phyloP scores from a whole-genome alignment of 371 early-diverging fungal genomes.

The Syncephalastrum contaminatum region DNA sequence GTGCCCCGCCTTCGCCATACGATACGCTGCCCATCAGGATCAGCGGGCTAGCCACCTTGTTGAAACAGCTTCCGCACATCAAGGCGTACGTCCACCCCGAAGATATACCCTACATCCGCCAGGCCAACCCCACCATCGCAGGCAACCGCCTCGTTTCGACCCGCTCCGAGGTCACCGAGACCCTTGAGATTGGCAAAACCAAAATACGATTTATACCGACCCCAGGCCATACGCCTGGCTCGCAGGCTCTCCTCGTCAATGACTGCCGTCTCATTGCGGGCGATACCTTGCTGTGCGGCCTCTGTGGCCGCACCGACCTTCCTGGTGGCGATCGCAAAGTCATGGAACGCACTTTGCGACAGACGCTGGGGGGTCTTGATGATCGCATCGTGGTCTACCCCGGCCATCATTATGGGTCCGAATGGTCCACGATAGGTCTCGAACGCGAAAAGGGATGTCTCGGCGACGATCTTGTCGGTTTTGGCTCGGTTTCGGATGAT shows the following conservation, averaged over 20 bases:
- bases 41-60: slow-evolving; percentile 69
- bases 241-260: slow-evolving; percentile 79
- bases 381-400: slow-evolving; percentile 80
- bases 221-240: slow-evolving; percentile 90
- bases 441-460: slow-evolving; percentile 57
- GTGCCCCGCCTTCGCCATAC: slow-evolving; percentile 79
- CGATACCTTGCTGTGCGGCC: slow-evolving; percentile 80
- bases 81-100: slow-evolving; percentile 72
- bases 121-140: slow-evolving; percentile 67
- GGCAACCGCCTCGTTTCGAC: slow-evolving; percentile 55
- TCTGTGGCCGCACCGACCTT: slow-evolving; percentile 80
- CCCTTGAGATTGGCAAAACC: slow-evolving; percentile 53
- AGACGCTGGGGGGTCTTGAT: slow-evolving; percentile 55
- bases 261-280: slow-evolving; percentile 77
- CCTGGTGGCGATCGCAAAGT: slow-evolving; percentile 64
- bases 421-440: slow-evolving; percentile 71
- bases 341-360: slow-evolving; percentile 69
- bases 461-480: slow-evolving; percentile 53
- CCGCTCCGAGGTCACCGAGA: slow-evolving; percentile 60
- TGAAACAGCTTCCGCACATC: slow-evolving; percentile 68
- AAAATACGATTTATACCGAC: slow-evolving; percentile 76
- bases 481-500: slow-evolving; percentile 18
- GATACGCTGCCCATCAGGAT: slow-evolving; percentile 78
- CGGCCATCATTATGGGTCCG: slow-evolving; percentile 84
- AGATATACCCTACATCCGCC: slow-evolving; percentile 72